Base-by-base conservation (phyloP, 495 filamentous ascomycete species). In the Rhizodiscina lignyota region DNA sequence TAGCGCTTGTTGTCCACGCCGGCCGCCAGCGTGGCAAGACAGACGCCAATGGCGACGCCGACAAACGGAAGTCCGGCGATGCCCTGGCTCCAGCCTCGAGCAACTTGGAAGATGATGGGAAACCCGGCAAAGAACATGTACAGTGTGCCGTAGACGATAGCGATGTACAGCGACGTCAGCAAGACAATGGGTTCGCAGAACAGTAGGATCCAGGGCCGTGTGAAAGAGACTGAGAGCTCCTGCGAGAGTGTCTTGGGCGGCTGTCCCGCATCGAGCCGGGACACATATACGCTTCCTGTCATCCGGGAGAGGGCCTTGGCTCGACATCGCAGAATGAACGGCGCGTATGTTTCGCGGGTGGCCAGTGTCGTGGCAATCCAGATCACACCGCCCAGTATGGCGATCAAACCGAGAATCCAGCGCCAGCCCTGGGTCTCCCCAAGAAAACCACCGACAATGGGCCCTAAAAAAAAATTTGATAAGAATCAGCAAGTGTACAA, bases 231-330 rank as follows among this genome's bases (percentile, higher is more conserved):
- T 12, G 60, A 59, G 2, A 81, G 56, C 37, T 77, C 69, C 35
- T 53, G 55, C 44, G 76, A 38, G 21, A 56, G 61, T 19, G 73
- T 66, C 44, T 78, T 70, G 71, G 70, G 76, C 58, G 80, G 74
- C 53, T 81, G 68, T 48, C 72, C 69, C 38, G 64, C 62, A 13
- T 74, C 64, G 49, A 80, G 76, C 11, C 80, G 58, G 1, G 70
- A 68, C 72, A 70, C 77, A 52, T 79, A 77, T 13, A 65, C 66
- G 3, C 60, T 74, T 47, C 67, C 54, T 33, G 64, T 60, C 4
- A 76, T 67, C 8, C 80, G 63, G 6, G 67, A 56, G 3, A 55
- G 63, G 0, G 77, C 76, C 53, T 79, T 81, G 0, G 72, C 71
- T 13, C 71, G 66, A 34, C 56, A 57, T 16, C 63, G 60, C 11